phyloP scores from a whole-genome alignment of 2,329 filamentous ascomycete genomes.

The Raffaelea deltoideospora region DNA sequence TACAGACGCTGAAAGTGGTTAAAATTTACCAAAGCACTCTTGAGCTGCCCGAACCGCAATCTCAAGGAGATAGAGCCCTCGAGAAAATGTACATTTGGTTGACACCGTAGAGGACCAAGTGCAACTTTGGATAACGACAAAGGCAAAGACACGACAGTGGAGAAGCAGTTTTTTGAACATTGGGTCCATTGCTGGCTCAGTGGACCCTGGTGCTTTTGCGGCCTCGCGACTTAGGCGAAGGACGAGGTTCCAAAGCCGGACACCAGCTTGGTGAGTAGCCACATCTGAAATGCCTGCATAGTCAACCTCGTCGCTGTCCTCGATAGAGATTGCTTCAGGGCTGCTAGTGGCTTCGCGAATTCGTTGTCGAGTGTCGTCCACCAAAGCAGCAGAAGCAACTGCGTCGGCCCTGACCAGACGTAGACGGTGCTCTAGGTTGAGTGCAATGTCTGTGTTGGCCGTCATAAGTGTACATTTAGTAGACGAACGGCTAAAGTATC shows the following conservation, averaged over 20 bases:
- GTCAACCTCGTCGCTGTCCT: not conserved
- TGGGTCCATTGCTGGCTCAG: constrained; percentile 5
- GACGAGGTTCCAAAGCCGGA: constrained; percentile 7
- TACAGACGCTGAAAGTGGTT: not conserved
- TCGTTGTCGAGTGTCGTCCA: constrained; percentile 1
- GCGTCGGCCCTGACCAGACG: constrained; percentile 3
- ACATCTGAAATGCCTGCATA: not conserved
- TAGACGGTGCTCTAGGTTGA: constrained; percentile 5
- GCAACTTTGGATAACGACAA: constrained; percentile 43
- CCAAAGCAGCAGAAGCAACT: constrained; percentile 2
- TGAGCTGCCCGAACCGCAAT: constrained; percentile 14
- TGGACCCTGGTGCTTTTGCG: not conserved
- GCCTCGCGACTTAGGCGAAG: not conserved
- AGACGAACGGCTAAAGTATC: too few relatives aligned
- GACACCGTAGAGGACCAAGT: not conserved
- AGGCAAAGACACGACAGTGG: constrained; percentile 40
- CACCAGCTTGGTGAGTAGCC: constrained; percentile 1
- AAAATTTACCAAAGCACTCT: constrained; percentile 40
- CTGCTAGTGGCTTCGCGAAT: too few relatives aligned
- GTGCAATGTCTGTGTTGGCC: not conserved
- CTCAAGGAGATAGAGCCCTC: constrained; percentile 1
- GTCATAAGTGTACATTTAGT: too few relatives aligned
- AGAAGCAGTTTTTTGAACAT: constrained; percentile 19
- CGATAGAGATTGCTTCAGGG: not conserved
- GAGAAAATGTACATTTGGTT: not conserved